Base-by-base conservation (phyloP, 139 green algal species). In the Deuterostichococcus epilithicus region DNA sequence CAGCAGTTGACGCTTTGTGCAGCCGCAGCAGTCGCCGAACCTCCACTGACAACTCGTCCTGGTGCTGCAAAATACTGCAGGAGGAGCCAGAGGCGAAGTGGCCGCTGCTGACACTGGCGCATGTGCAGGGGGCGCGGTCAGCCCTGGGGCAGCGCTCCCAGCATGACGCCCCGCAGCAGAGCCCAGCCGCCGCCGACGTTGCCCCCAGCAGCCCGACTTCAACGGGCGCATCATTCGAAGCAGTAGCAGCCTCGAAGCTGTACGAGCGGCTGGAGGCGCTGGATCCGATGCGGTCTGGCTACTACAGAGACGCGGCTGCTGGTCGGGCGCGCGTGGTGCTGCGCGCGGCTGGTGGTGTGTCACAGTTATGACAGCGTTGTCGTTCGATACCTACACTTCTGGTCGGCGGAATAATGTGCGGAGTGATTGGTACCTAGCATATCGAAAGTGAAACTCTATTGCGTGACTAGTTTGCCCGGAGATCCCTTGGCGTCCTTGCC, bases 71-170 rank as follows among this genome's bases (percentile, higher is more conserved):
- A n/a, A 30, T 28, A 28, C 18, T 28, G 52, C 52, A 63, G 52
- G 52, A 85, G 45, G 71, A 59, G 13, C 47, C 26, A 35, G 39
- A 67, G 10, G 77, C 84, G 22, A 96, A 95, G 72, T 97, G 94
- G 94, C 88, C 93, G n/a, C 74, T 94, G 47, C 87, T 97, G 15
- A 94, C 89, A 0, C 74, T 91, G 66, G 89, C 90, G 15, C 69
- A 87, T 1, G 77, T 97, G 26, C 81, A 78, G n/a, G 86, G 94
- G 81, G 76, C 91, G 47, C 83, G 90, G 76, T 42, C 38, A 44
- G 26, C 67, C 44, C 68, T 78, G 60, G 30, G 38, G 42, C 25
- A 6, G 8, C 1, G n/a, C 37, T 18, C 38, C 60, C 38, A 15
- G 52, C 25, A 2, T 36, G 28, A 30, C 68, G 34, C 37, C 70